Percentiles rank a stretch among this genome's conserved stretches.
Conservation (phyloP, 202 grass and related monocot genomes). For the Setaria italica region DNA sequence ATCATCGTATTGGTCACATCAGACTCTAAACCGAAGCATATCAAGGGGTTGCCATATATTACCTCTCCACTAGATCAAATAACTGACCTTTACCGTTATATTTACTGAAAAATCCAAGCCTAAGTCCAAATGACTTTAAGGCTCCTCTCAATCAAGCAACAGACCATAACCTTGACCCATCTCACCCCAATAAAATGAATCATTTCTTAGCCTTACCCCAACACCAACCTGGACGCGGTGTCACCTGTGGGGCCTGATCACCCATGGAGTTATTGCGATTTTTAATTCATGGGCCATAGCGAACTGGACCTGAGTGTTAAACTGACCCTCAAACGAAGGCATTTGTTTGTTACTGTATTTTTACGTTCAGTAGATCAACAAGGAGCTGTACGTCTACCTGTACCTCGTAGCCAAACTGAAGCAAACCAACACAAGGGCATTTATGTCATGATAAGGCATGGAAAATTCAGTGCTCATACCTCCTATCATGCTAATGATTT, state of each 20-base stretch:
- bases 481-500: slow-evolving; percentile 37
- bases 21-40: slow-evolving; percentile 21
- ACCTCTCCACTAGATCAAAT: slow-evolving; percentile 10
- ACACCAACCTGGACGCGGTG: slow-evolving; percentile 69
- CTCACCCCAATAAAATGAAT: slow-evolving; percentile 20
- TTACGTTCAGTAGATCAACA: slow-evolving; percentile 33
- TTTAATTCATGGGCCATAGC: slow-evolving; percentile 56
- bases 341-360: slow-evolving; percentile 40
- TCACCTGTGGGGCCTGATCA: slow-evolving; percentile 41
- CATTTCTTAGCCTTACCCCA: slow-evolving; percentile 36
- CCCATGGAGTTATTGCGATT: slow-evolving; percentile 46
- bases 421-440: slow-evolving; percentile 44
- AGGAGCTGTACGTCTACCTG: slow-evolving; percentile 44
- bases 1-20: not conserved
- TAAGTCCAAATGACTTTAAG: slow-evolving; percentile 45
- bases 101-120: slow-evolving; percentile 38
- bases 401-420: slow-evolving; percentile 30
- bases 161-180: slow-evolving; percentile 38
- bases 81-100: not conserved
- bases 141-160: slow-evolving; percentile 27
- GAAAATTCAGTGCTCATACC: slow-evolving; percentile 52
- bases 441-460: slow-evolving; percentile 47
- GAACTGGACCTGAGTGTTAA: slow-evolving; percentile 48
- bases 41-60: slow-evolving; percentile 19
- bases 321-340: slow-evolving; percentile 49